A percentile compares a stretch with the other conserved stretches of the same genome.
Evolutionary conservation across 1,139 yeast species (phyloP).

Genomic region (Magnusiomyces ingens): DNA sequence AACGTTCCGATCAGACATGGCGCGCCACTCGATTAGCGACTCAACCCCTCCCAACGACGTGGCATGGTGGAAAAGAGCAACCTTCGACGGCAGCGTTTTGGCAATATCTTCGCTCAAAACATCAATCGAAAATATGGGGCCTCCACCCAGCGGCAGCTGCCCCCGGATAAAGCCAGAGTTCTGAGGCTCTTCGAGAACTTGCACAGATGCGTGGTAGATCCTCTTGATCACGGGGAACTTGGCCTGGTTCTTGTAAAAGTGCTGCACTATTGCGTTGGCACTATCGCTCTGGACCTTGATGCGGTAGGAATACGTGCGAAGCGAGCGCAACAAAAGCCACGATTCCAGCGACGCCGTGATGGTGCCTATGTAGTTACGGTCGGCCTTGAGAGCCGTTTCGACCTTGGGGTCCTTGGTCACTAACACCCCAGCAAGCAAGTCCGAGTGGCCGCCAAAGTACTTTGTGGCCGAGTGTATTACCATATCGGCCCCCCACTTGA

Average conservation of each 20-base stretch:
- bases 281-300: constrained; percentile 56
- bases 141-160: constrained; percentile 61
- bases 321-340: constrained; percentile 64
- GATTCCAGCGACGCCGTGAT: constrained; percentile 73
- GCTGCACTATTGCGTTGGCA: constrained; percentile 58
- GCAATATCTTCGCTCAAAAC: constrained; percentile 51
- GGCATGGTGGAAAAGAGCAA: constrained; percentile 77
- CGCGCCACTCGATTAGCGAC: constrained; percentile 86
- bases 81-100: constrained; percentile 53
- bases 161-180: constrained; percentile 41
- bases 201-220: constrained; percentile 69
- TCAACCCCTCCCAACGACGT: constrained; percentile 94
- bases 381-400: constrained; percentile 44
- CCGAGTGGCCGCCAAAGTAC: constrained; percentile 93
- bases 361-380: constrained; percentile 67
- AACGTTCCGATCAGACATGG: constrained; percentile 57
- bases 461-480: constrained; percentile 91
- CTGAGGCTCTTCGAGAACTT: constrained; percentile 32
- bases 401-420: constrained; percentile 50
- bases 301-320: constrained; percentile 72
- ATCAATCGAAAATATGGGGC: constrained; percentile 71
- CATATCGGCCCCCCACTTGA: constrained; percentile 72
- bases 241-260: constrained; percentile 43
- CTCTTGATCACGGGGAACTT: constrained; percentile 45
- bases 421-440: constrained; percentile 72